Conservation (phyloP, 148 eudicot genomes). For the Gaultheria prostrata region DNA sequence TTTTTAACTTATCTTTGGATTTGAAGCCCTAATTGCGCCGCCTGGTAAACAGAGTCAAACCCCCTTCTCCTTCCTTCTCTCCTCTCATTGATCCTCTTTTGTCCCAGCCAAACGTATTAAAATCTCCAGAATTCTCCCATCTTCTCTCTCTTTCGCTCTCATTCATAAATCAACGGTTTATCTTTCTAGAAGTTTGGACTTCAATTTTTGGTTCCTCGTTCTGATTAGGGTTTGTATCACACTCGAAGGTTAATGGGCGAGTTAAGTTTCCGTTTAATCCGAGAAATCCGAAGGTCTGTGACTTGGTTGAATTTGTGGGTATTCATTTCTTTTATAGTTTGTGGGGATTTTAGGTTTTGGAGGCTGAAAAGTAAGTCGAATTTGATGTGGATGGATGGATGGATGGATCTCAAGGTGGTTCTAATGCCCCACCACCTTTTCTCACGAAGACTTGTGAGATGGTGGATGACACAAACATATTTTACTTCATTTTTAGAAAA, state of each 20-base stretch:
- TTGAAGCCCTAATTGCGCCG: too few relatives aligned
- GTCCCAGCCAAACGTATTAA: neutral
- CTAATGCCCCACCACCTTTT: slow-evolving; percentile 48
- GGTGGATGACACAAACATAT: slow-evolving; percentile 25
- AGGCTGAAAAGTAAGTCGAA: neutral
- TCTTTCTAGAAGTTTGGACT: slow-evolving; percentile 6
- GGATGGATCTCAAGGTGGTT: slow-evolving; percentile 39
- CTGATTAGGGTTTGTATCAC: neutral
- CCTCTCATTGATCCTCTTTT: neutral
- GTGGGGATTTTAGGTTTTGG: neutral
- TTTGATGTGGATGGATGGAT: too few relatives aligned
- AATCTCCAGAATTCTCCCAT: neutral
- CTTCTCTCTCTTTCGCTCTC: neutral
- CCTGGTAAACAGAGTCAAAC: neutral
- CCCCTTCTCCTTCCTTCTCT: neutral
- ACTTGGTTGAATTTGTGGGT: slow-evolving; percentile 10
- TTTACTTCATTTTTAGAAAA: neutral
- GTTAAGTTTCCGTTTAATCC: neutral
- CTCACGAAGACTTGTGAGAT: slow-evolving; percentile 46
- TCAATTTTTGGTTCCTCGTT: neutral
- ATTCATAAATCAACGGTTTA: neutral
- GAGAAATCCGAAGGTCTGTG: neutral
- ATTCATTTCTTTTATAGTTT: neutral
- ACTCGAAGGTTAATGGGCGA: neutral
- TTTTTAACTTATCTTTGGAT: too few relatives aligned